These are phyloP conservation scores for Penicillium sp. DNA, from an alignment of 2,329 filamentous ascomycete genomes.

Conservation along the genomic window DNA sequence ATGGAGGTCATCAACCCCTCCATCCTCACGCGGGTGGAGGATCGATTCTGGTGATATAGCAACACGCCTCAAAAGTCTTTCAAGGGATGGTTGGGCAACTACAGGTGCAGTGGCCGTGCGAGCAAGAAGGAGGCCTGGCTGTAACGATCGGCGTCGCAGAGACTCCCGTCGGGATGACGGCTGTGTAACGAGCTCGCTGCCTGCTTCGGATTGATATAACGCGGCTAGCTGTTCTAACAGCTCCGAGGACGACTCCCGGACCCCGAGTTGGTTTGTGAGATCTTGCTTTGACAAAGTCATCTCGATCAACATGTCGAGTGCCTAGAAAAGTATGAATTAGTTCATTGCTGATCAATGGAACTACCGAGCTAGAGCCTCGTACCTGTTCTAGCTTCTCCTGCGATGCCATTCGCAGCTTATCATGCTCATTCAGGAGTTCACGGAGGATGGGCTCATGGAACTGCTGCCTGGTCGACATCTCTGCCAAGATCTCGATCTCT, in stretches of 20 bases:
- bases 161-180: conserved; percentile 27
- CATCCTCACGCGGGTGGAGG: conserved; percentile 20
- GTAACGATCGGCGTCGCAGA: conserved; percentile 26
- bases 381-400: conserved; percentile 38
- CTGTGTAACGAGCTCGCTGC: conserved; percentile 19
- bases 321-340: conserved; percentile 23
- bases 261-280: conserved; percentile 28
- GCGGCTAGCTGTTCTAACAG: conserved; percentile 31
- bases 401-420: conserved; percentile 27
- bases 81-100: conserved; percentile 27
- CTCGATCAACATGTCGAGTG: conserved; percentile 32
- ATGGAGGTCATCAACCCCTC: conserved; percentile 21
- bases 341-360: background rate
- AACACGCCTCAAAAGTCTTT: conserved; percentile 34
- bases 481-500: conserved; percentile 40
- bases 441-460: conserved; percentile 41
- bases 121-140: conserved; percentile 16
- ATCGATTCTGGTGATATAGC: conserved; percentile 31
- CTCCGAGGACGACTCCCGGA: conserved; percentile 36
- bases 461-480: conserved; percentile 44
- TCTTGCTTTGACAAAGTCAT: conserved; percentile 34
- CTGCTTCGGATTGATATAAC: conserved; percentile 33
- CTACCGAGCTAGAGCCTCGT: conserved; percentile 5
- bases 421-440: conserved; percentile 34
- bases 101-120: conserved; percentile 12